A percentile compares a stretch with the other conserved stretches of the same genome.
Evolutionary conservation across 257 asterid species (phyloP).

Genomic region (Ophiorrhiza pumila): DNA sequence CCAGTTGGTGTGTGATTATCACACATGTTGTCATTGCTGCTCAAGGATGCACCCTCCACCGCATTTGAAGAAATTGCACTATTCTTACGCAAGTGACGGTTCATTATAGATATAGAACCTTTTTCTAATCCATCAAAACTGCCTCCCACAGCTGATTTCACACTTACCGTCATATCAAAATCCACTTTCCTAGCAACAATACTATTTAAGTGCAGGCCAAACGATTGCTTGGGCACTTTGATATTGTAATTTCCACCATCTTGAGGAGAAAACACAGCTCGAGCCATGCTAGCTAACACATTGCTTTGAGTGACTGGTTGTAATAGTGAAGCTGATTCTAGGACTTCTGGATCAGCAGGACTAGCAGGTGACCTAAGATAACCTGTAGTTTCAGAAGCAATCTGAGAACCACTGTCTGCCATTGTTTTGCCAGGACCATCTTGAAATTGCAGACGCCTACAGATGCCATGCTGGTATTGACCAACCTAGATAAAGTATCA

Average conservation of each 20-base stretch:
- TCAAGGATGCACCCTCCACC: conserved; percentile 30
- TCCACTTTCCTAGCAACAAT: conserved; percentile 46
- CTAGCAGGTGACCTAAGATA: conserved; percentile 15
- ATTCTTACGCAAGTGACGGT: conserved; percentile 27
- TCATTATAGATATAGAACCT: conserved; percentile 31
- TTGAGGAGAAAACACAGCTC: conserved; percentile 26
- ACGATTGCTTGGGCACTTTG: conserved; percentile 51
- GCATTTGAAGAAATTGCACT: conserved; percentile 29
- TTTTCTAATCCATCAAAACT: conserved; percentile 37
- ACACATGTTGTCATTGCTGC: conserved; percentile 22
- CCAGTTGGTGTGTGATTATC: conserved; percentile 26
- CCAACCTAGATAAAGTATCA: conserved; percentile 40
- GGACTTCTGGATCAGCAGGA: conserved; percentile 30
- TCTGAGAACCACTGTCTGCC: conserved; percentile 25
- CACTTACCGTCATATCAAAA: conserved; percentile 37
- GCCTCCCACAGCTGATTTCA: conserved; percentile 44
- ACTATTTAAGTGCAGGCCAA: conserved; percentile 78
- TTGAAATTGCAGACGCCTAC: conserved; percentile 67
- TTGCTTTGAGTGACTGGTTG: conserved; percentile 29
- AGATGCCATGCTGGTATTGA: conserved; percentile 42
- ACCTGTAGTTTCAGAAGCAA: conserved; percentile 23
- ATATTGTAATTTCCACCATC: conserved; percentile 25
- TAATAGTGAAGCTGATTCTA: conserved; percentile 30
- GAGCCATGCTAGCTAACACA: conserved; percentile 30
- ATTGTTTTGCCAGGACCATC: conserved; percentile 35